These are phyloP conservation scores for Penicillium sp. DNA, from an alignment of 2,329 filamentous ascomycete species.

Conservation along the genomic window DNA sequence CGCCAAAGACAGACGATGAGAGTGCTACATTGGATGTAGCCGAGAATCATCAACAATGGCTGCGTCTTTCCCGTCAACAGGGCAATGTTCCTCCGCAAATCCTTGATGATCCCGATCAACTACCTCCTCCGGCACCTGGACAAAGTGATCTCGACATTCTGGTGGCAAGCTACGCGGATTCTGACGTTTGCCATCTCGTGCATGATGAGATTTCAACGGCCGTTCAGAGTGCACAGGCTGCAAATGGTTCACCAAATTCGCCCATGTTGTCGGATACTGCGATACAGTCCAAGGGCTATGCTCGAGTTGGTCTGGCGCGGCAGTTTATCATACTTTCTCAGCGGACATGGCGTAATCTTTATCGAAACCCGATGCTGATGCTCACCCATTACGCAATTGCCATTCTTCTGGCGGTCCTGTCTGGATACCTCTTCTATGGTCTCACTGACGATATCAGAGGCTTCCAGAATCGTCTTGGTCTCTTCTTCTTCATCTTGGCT, in stretches of 20 bases:
- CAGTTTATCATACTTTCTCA: constrained; percentile 89
- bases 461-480: constrained; percentile 93
- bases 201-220: constrained; percentile 75
- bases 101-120: constrained; percentile 65
- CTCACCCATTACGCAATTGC: constrained; percentile 97
- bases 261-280: constrained; percentile 52
- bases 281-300: constrained; percentile 73
- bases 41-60: constrained; percentile 56
- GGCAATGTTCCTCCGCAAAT: constrained; percentile 58
- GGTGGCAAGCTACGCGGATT: constrained; percentile 70
- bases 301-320: constrained; percentile 70
- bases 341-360: constrained; percentile 94
- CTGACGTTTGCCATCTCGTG: constrained; percentile 70
- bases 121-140: constrained; percentile 57
- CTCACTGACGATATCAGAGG: constrained; percentile 93
- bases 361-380: constrained; percentile 97
- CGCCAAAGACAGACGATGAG: constrained; percentile 63
- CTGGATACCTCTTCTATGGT: constrained; percentile 93
- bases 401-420: constrained; percentile 88
- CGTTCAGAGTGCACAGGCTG: constrained; percentile 60
- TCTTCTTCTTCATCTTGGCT: constrained; percentile 96
- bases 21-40: constrained; percentile 51
- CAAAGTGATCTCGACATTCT: constrained; percentile 80
- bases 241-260: constrained; percentile 63
- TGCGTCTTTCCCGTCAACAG: constrained; percentile 56